phyloP scores from a whole-genome alignment of 768 basidiomycete genomes.

The Leccinum variicolor region DNA sequence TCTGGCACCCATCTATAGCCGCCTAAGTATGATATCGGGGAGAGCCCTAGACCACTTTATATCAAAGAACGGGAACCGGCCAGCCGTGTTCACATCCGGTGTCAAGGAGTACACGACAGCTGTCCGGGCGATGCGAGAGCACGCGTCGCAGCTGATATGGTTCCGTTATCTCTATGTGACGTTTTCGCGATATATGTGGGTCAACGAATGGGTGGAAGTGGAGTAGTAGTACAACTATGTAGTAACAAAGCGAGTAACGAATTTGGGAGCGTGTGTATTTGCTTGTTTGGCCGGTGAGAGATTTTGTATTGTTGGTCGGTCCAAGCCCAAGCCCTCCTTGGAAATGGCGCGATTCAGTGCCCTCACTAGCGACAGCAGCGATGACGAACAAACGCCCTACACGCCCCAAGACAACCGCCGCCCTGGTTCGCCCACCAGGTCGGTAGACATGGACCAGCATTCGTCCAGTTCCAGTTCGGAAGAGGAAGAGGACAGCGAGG shows the following conservation, averaged over 20 bases:
- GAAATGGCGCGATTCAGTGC: conserved; percentile 70
- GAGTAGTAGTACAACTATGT: not conserved
- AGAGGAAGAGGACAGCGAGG: conserved; percentile 33
- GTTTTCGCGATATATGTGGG: conserved; percentile 91
- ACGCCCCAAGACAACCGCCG: conserved; percentile 20
- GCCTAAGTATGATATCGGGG: conserved; percentile 37
- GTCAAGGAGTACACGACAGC: conserved; percentile 52
- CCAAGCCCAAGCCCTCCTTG: conserved; percentile 4
- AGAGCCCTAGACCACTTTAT: conserved; percentile 4
- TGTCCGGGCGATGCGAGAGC: conserved; percentile 66
- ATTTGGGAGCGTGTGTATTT: conserved; percentile 9
- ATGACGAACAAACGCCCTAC: conserved; percentile 44
- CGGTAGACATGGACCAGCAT: conserved; percentile 32
- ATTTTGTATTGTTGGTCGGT: conserved; percentile 21
- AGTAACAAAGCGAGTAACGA: too few relatives aligned
- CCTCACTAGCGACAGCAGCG: conserved; percentile 53
- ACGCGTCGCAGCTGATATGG: conserved; percentile 80
- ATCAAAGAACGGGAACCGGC: not conserved
- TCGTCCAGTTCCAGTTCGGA: conserved; percentile 26
- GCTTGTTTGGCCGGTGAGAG: conserved; percentile 28
- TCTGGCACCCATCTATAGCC: conserved; percentile 49
- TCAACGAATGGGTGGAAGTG: conserved; percentile 75
- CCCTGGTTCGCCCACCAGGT: conserved; percentile 18
- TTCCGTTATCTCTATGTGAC: conserved; percentile 82
- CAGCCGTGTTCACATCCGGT: conserved; percentile 53